Conservation (phyloP, 1,284 basidiomycete species). For the Spongispora temasekensis region DNA sequence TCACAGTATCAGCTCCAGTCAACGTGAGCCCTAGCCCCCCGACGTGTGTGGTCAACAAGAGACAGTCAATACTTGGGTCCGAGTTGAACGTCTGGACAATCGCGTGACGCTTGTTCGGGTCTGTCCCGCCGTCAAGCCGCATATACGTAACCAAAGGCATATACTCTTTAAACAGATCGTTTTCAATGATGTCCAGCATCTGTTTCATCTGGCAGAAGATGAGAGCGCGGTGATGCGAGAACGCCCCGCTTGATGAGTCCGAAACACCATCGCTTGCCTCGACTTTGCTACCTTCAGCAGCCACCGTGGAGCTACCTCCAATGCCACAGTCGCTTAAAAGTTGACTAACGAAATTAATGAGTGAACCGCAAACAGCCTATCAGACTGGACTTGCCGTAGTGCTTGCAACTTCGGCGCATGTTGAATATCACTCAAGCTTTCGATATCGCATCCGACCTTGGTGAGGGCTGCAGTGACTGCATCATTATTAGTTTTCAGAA, state of each 20-base stretch:
- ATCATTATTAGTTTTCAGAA: constrained; percentile 70
- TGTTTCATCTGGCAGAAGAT: constrained; percentile 99
- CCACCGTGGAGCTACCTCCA: constrained; percentile 53
- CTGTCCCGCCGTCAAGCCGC: constrained; percentile 92
- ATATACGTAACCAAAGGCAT: constrained; percentile 99
- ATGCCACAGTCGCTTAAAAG: constrained; percentile 94
- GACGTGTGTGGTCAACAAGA: constrained; percentile 95
- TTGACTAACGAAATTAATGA: constrained; percentile 60
- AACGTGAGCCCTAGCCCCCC: constrained; percentile 95
- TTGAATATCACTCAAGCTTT: constrained; percentile 73
- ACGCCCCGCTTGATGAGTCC: constrained; percentile 53
- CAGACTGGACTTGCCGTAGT: constrained; percentile 62
- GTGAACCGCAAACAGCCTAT: background rate
- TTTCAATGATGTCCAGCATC: constrained; percentile 98
- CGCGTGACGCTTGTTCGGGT: constrained; percentile 88
- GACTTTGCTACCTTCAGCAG: constrained; percentile 57
- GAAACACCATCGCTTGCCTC: constrained; percentile 62
- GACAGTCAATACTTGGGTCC: constrained; percentile 96
- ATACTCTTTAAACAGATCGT: constrained; percentile 84
- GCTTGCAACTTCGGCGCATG: constrained; percentile 96
- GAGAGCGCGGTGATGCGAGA: constrained; percentile 95
- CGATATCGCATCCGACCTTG: constrained; percentile 49
- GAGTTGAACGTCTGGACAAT: constrained; percentile 98
- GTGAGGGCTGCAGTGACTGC: constrained; percentile 65
- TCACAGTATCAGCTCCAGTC: constrained; percentile 98